phyloP scores from a whole-genome alignment of 1,139 yeast genomes.

The Scheffersomyces insectosa region DNA sequence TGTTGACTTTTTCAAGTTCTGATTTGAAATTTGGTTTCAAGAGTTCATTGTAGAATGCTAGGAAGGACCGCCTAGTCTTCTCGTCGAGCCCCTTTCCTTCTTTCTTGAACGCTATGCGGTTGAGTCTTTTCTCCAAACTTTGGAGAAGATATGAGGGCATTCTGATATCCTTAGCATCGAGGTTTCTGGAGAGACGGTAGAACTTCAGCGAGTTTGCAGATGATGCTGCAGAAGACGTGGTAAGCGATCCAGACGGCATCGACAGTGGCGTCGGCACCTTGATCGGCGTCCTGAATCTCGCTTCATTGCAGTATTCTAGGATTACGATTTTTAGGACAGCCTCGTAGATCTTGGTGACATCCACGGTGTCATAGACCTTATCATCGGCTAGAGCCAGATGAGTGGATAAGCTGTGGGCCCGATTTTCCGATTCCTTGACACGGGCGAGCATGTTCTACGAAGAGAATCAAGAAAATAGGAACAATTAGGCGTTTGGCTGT shows the following conservation, averaged over 20 bases:
- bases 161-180: slow-evolving; percentile 18
- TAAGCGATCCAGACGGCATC: slow-evolving; percentile 1
- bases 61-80: slow-evolving; percentile 43
- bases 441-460: slow-evolving; percentile 3
- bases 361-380: slow-evolving; percentile 26
- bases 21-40: slow-evolving; percentile 49
- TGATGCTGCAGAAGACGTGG: slow-evolving; percentile 4
- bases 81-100: slow-evolving; percentile 38
- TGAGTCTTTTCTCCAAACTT: slow-evolving; percentile 49
- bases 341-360: slow-evolving; percentile 34
- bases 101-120: slow-evolving; percentile 56
- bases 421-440: slow-evolving; percentile 8
- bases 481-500: background rate
- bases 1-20: slow-evolving; percentile 41
- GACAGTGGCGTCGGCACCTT: slow-evolving; percentile 6
- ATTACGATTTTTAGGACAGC: slow-evolving; percentile 48
- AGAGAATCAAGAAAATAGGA: too few relatives aligned
- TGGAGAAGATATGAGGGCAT: slow-evolving; percentile 52
- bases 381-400: slow-evolving; percentile 21
- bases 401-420: slow-evolving; percentile 27
- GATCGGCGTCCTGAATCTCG: slow-evolving; percentile 51
- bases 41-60: slow-evolving; percentile 64
- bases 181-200: slow-evolving; percentile 11
- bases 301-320: slow-evolving; percentile 60
- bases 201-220: slow-evolving; percentile 13